phyloP scores from a whole-genome alignment of 2,329 filamentous ascomycete species.

The Harringtonia lauricola region DNA sequence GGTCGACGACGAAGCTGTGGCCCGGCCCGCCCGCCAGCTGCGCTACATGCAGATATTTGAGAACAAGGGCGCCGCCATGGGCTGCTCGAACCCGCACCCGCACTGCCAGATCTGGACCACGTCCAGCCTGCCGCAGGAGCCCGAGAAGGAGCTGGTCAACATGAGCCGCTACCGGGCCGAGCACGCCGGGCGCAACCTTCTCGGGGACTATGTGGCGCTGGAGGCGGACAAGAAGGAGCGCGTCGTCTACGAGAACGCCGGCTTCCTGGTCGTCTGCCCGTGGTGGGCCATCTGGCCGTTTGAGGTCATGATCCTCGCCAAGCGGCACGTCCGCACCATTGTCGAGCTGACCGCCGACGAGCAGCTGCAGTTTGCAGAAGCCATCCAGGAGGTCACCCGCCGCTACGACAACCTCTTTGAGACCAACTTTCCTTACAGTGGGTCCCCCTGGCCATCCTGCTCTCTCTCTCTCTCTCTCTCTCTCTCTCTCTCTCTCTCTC shows the following conservation, averaged over 20 bases:
- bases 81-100: conserved; percentile 95
- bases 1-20: conserved; percentile 24
- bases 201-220: conserved; percentile 77
- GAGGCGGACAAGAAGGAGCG: conserved; percentile 76
- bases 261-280: conserved; percentile 79
- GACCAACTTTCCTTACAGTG: conserved; percentile 90
- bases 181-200: conserved; percentile 62
- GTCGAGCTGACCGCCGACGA: conserved; percentile 70
- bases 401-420: conserved; percentile 96
- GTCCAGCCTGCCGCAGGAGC: conserved; percentile 82
- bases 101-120: conserved; percentile 97
- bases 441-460: conserved; percentile 18
- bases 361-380: conserved; percentile 64
- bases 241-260: conserved; percentile 76
- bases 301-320: conserved; percentile 81
- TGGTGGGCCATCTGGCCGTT: conserved; percentile 99
- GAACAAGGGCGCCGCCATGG: conserved; percentile 97
- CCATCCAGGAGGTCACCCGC: conserved; percentile 77
- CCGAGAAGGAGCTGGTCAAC: conserved; percentile 65
- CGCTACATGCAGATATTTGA: conserved; percentile 99
- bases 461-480: background rate
- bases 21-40: conserved; percentile 61
- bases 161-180: conserved; percentile 67
- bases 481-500: background rate
- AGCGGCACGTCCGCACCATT: conserved; percentile 71